Conservation (phyloP, 2,329 filamentous ascomycete species). For the Colletotrichum falcatum region DNA sequence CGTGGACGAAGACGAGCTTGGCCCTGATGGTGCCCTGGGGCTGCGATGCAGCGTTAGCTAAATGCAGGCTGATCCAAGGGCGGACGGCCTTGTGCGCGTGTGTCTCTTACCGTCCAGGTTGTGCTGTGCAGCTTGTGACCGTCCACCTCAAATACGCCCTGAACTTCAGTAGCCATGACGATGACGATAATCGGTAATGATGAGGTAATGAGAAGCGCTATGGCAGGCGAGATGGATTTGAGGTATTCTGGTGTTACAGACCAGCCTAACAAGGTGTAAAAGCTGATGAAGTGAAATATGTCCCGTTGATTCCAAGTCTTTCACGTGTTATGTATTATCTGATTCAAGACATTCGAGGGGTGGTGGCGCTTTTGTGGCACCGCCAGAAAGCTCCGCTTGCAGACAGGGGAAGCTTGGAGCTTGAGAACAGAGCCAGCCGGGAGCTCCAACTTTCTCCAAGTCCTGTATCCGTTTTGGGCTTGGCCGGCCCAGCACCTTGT, state of each 20-base stretch:
- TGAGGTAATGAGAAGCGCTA: background rate
- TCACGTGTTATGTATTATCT: constrained; percentile 14
- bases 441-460: constrained; percentile 5
- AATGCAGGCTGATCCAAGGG: background rate
- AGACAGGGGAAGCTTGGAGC: constrained; percentile 14
- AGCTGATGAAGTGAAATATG: background rate
- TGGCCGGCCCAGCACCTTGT: background rate
- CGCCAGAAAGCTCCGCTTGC: constrained; percentile 20
- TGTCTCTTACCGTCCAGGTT: constrained; percentile 66
- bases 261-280: background rate
- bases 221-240: background rate
- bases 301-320: constrained; percentile 6
- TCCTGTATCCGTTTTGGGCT: constrained; percentile 1
- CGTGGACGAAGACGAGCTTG: constrained; percentile 85
- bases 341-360: constrained; percentile 23
- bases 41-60: constrained; percentile 50
- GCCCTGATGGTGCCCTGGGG: constrained; percentile 70
- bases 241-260: background rate
- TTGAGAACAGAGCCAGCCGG: background rate
- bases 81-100: constrained; percentile 3
- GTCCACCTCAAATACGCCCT: constrained; percentile 62
- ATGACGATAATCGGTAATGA: constrained; percentile 1
- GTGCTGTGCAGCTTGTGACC: constrained; percentile 65
- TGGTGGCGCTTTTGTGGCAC: constrained; percentile 19
- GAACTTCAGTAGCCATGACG: constrained; percentile 56